Conservation (phyloP, 2,329 filamentous ascomycete genomes). For the Aspergillus vadensis region DNA sequence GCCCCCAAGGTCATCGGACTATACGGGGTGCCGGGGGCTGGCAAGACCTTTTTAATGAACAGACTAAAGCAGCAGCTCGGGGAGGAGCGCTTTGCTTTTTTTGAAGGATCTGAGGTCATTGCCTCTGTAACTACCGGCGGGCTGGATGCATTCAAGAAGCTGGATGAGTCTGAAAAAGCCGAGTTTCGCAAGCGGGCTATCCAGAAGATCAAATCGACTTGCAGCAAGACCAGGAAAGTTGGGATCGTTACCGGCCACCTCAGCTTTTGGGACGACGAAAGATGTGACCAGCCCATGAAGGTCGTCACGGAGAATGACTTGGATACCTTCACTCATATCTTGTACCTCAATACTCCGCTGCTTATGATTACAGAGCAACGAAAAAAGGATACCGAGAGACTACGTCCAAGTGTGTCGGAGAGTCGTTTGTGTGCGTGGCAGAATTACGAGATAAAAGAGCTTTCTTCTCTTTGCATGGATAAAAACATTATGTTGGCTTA, state of each 20-base stretch:
- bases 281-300: too few species aligned
- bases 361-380: constrained; percentile 43
- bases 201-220: not conserved
- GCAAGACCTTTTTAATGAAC: not conserved
- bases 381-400: constrained; percentile 40
- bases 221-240: constrained; percentile 1
- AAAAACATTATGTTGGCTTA: constrained; percentile 52
- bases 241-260: constrained; percentile 59
- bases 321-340: constrained; percentile 57
- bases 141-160: not conserved
- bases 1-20: constrained; percentile 1
- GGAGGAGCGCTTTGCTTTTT: not conserved
- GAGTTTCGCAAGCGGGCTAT: not conserved
- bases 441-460: constrained; percentile 45
- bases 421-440: constrained; percentile 53
- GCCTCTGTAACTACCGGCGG: not conserved
- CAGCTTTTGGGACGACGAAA: constrained; percentile 54
- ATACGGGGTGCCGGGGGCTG: constrained; percentile 4
- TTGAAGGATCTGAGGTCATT: constrained; percentile 1
- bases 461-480: constrained; percentile 49
- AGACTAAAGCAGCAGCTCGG: constrained; percentile 5
- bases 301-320: constrained; percentile 40
- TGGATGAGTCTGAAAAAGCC: not conserved
- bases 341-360: constrained; percentile 55
- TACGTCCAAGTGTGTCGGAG: constrained; percentile 37